Base-by-base conservation (phyloP, 768 basidiomycete species). In the Macrolepiota fuliginosa region DNA sequence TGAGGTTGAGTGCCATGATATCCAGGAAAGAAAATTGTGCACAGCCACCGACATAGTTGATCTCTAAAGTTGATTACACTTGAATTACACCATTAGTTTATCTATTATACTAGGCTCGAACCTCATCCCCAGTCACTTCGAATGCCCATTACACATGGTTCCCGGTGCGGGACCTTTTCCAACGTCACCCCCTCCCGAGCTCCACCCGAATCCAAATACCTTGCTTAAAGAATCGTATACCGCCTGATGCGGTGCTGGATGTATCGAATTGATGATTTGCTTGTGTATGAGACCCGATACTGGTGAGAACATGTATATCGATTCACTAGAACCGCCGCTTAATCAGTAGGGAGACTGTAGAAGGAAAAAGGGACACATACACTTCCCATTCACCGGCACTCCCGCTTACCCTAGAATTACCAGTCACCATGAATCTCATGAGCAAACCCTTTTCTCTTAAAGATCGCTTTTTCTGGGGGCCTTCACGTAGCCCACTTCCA, bases 261-360 rank as follows among this genome's bases (percentile, higher is more conserved):
- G 82, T 51, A 93, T 92, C n/a, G 87, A 87, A 68, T 92, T 83
- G 53, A 94, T 77, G 51, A 76, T 76, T 68, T 94, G 91, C 52
- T 77, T 66, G 52, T 84, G 72, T 58, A 94, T 85, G 45, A 86
- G 79, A 4, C 89, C 91, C 0, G 83, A 82, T 24, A 73, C 56
- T 0, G 89, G 88, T 1, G 90, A 91, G 71, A 92, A 92, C 0
- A 77, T 75, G 71, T 94, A 93, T 27, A 87, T 90, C 54, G 85
- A 90, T 67, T 84, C 79, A 42, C 90, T 91, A 51, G 36, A 19
- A 46, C 13, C 45, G 24, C 25, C 12, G 2, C n/a, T 29, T 32
- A 54, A 29, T 58, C 39, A 53, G 35, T n/a, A 27, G 51, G 19
- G 24, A 7, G 10, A 2, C 46, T 15, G 61, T 62, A 11, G 55